Conservation (phyloP, 2,329 filamentous ascomycete genomes). For the Botrytis galanthina region DNA sequence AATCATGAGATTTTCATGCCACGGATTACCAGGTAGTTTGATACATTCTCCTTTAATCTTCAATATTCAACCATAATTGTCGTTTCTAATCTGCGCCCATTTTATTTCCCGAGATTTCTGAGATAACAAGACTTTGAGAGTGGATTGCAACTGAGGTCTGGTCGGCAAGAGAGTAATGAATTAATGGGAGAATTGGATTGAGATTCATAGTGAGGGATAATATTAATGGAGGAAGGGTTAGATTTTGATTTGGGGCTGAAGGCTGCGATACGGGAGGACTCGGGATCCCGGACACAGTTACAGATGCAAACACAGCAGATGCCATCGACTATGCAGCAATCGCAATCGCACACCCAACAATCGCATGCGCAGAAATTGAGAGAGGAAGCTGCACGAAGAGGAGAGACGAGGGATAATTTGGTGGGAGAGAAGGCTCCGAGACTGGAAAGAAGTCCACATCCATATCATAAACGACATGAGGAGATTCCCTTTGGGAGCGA, state of each 20-base stretch:
- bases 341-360: neutral
- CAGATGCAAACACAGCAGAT: neutral
- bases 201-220: neutral
- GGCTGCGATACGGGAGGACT: neutral
- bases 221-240: neutral
- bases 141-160: neutral
- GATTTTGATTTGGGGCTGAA: neutral
- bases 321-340: neutral
- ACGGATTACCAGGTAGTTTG: neutral
- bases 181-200: neutral
- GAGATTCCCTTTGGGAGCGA: constrained; percentile 49
- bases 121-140: neutral
- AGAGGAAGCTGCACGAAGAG: constrained; percentile 20
- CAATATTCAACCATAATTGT: neutral
- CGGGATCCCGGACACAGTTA: neutral
- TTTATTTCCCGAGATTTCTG: neutral
- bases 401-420: neutral
- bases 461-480: constrained; percentile 59
- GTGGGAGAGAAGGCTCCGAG: neutral
- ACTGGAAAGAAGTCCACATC: constrained; percentile 59
- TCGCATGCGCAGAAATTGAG: constrained; percentile 21
- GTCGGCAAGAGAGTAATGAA: neutral
- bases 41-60: neutral
- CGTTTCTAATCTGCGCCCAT: neutral
- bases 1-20: neutral